Evolutionary conservation across 2,329 filamentous ascomycete species (phyloP), one percentile per base, ranked within the genome.

Genomic region (Trichoderma koningii): DNA sequence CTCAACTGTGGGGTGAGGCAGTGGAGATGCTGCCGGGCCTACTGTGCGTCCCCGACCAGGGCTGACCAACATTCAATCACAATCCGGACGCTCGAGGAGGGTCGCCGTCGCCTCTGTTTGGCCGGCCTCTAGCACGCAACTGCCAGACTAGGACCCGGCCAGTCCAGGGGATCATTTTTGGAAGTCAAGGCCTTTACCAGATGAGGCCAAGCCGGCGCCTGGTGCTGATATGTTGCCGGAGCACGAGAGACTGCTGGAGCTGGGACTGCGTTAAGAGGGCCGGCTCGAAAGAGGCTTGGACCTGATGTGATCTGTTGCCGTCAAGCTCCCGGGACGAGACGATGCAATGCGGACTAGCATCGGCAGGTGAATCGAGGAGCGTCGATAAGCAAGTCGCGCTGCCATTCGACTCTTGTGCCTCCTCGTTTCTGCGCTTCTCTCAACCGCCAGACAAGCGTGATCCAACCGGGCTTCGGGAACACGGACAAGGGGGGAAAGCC

Each of bases 301-400:
- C 56, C 28, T 44, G 48, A 62, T 53, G 50, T 63, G 50, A 55
- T 48, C 60, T 53, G 60, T 14, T 38, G 34, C 34, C 34, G 34
- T 47, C 60, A 63, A 63, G 41, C 41, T 44, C 50, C 60, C 53
- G 26, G 60, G 34, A 38, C 34, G 34, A 12, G 34, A 38, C 12
- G 14, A 38, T 38, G 34, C 12, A 14, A 38, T 38, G 34, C 34
- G 28, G 52, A 55, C 52, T 55, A 56, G 51, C 52, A 64, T 64
- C 61, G 61, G 61, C 52, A 64, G 21, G 42, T 64, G 28, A 64
- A 56, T 64, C 61, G 51, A 64, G 61, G 61, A 51, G 52, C 38
- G 17, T 30, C 61, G 61, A 64, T 64, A 56, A 56, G 52, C 30
- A 64, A 56, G 52, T 19, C 44, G 45, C 60, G 41, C 56, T 51